Evolutionary conservation across 1,284 basidiomycete genomes (phyloP), one percentile per base, ranked within the genome.

Genomic region (Ustilago bromivora): DNA sequence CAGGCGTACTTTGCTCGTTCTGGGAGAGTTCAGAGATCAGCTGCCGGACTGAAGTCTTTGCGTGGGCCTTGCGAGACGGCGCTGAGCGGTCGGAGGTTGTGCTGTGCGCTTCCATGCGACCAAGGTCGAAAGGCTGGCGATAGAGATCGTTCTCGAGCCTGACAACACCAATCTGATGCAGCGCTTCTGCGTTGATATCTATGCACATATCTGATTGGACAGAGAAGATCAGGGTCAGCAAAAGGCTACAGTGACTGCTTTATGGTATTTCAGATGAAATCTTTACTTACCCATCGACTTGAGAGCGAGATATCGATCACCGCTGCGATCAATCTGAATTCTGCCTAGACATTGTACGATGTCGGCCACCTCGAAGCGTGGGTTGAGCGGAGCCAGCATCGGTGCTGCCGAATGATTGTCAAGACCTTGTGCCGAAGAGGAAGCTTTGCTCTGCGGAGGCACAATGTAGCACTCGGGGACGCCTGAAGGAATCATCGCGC

Each of bases 391-490:
- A 23, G 72, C 23, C 8, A 56, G 53, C 12, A 52, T 8, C 11
- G 60, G 8, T 13, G 53, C 12, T 19, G 52, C 10, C 6, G 34
- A 11, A 11, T 17, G 2, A 7, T 46, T 46, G 51, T 32, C 61
- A 4, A 53, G 32, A 4, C 53, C 34, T 23, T 38, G 47, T 6
- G 69, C 11, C 8, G 65, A 72, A 6, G 57, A 41, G 5, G 57
- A 66, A 19, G 64, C 41, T 47, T 59, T 47, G 38, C 34, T 17
- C 36, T 69, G 61, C 1, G 76, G 52, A 9, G 71, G 67, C 59
- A 66, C 53, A 36, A 71, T 54, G 61, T 78, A 78, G 66, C 76
- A 75, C 8, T 71, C 71, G 1, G 76, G 76, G 19, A 78, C 51
- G 3, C 76, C 76, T 17, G n/a, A 31, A 0, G 56, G 41, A 3